Conservation (phyloP, 805 yeast genomes). For the Kockiozyma suomiensis region DNA sequence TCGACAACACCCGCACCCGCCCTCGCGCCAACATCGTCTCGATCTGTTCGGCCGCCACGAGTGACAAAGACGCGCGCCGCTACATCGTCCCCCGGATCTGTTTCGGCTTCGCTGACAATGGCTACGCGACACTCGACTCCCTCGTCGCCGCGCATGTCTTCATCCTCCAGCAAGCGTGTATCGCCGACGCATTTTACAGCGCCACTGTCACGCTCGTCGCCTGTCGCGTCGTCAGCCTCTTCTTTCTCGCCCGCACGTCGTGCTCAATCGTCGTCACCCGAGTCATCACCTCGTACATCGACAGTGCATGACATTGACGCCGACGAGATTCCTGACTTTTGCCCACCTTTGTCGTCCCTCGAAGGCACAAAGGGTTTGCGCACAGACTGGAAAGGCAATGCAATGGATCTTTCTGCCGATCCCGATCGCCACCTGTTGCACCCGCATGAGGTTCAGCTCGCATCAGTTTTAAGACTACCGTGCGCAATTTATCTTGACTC, state of each 20-base stretch:
- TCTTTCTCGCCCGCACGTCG: constrained; percentile 6
- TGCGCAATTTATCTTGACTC: constrained; percentile 77
- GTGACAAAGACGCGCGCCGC: constrained; percentile 9
- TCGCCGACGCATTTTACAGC: constrained; percentile 19
- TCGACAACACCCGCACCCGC: no score
- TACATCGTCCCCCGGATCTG: background rate
- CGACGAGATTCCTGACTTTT: constrained; percentile 38
- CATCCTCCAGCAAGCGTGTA: constrained; percentile 4
- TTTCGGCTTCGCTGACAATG: constrained; percentile 15
- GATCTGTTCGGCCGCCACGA: constrained; percentile 13
- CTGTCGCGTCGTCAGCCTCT: background rate
- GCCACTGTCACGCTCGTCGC: constrained; percentile 4
- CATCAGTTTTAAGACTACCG: constrained; percentile 87
- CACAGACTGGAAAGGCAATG: constrained; percentile 98
- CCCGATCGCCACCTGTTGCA: constrained; percentile 74
- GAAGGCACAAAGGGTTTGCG: constrained; percentile 53
- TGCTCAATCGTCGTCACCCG: constrained; percentile 8
- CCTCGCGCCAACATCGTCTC: background rate
- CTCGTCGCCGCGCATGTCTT: constrained; percentile 6
- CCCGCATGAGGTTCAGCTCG: constrained; percentile 87
- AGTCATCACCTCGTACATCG: constrained; percentile 22
- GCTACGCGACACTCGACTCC: constrained; percentile 16
- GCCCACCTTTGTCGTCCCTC: constrained; percentile 36
- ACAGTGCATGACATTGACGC: constrained; percentile 47
- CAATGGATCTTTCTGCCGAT: constrained; percentile 84